Percentiles rank a stretch among this genome's conserved stretches.
Conservation (phyloP, 2,329 filamentous ascomycete genomes). For the Ophiostoma sp. region DNA sequence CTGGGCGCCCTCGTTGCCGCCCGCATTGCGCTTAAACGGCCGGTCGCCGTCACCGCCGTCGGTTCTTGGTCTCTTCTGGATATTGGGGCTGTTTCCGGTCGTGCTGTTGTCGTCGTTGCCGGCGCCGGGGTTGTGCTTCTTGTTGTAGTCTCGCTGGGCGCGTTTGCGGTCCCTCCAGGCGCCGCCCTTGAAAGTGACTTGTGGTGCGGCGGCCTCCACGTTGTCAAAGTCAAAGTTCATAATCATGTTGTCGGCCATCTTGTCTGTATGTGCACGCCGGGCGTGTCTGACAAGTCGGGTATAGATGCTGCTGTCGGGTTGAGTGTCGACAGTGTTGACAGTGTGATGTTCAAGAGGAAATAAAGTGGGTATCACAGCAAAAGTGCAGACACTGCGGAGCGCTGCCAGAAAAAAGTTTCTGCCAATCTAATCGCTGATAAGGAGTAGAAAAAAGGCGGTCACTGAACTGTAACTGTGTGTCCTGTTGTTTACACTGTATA, state of each 20-base stretch:
- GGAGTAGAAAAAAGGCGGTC: conserved; percentile 17
- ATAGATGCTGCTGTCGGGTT: conserved; percentile 4
- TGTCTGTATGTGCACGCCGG: not conserved
- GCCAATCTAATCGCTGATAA: conserved; percentile 23
- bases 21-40: conserved; percentile 26
- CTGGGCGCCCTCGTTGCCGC: not conserved
- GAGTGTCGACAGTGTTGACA: not conserved
- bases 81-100: not conserved
- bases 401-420: conserved; percentile 20
- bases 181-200: conserved; percentile 75
- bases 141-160: conserved; percentile 60
- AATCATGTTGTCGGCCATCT: conserved; percentile 92
- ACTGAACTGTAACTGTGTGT: not conserved
- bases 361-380: conserved; percentile 13
- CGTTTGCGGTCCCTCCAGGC: conserved; percentile 83
- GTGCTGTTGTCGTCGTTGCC: not conserved
- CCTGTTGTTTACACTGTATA: not conserved
- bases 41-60: conserved; percentile 18
- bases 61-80: conserved; percentile 14
- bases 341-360: not conserved
- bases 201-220: conserved; percentile 53
- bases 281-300: not conserved
- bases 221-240: conserved; percentile 82
- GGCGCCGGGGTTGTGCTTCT: conserved; percentile 20
- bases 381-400: not conserved